Evolutionary conservation across 164 flowering plant species (phyloP).

Genomic region (Paratinospora sagittata): DNA sequence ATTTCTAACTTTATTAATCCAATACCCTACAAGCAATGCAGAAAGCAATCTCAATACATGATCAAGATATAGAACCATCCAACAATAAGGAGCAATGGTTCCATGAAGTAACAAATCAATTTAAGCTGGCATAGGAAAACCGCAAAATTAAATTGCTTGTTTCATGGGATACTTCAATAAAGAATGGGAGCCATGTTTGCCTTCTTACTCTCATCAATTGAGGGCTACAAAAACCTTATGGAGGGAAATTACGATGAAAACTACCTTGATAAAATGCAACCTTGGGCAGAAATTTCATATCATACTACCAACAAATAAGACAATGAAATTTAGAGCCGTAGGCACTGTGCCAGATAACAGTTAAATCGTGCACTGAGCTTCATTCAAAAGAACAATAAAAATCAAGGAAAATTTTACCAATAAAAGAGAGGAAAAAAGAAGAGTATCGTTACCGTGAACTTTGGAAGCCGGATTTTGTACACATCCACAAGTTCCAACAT

Average conservation of each 20-base stretch:
- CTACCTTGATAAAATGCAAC: not conserved
- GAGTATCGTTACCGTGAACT: constrained; percentile 58
- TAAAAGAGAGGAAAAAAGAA: constrained; percentile 2
- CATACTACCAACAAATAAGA: not conserved
- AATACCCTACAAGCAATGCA: too few relatives aligned
- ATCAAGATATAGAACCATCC: too few relatives aligned
- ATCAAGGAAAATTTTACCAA: not conserved
- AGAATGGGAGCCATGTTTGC: not conserved
- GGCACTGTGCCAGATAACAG: not conserved
- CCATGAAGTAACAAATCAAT: too few relatives aligned
- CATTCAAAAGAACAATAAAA: not conserved
- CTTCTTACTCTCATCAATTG: not conserved
- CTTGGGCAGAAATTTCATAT: not conserved
- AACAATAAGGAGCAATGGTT: too few relatives aligned
- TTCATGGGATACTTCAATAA: too few relatives aligned
- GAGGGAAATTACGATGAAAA: not conserved
- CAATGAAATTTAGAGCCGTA: not conserved
- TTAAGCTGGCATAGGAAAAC: too few relatives aligned
- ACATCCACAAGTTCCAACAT: constrained; percentile 98
- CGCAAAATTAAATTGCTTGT: too few relatives aligned
- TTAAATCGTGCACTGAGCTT: not conserved
- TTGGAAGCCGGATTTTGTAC: constrained; percentile 89
- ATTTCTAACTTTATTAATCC: too few relatives aligned
- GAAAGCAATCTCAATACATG: too few relatives aligned
- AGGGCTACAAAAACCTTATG: not conserved